phyloP scores from a whole-genome alignment of 1,139 yeast genomes.

The Magnusiomyces ingens region DNA sequence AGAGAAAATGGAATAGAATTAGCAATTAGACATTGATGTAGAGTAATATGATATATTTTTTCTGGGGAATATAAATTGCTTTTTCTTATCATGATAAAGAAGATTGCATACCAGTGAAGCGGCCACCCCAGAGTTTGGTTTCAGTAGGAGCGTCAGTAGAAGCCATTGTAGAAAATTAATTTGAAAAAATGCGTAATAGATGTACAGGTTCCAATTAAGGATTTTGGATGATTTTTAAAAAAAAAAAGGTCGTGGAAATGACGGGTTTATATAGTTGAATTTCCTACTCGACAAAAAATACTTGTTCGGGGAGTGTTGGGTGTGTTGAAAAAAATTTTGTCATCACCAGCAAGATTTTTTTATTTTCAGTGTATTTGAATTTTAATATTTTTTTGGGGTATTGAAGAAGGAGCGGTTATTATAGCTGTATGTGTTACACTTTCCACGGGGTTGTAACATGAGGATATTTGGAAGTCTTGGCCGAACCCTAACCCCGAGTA shows the following conservation, averaged over 20 bases:
- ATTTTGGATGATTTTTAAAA: not conserved
- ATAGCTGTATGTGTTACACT: no score
- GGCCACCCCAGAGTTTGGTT: slow-evolving; percentile 93
- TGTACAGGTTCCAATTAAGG: not conserved
- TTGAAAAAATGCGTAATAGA: not conserved
- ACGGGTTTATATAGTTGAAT: not conserved
- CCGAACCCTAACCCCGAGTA: no score
- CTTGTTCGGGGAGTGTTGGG: no score
- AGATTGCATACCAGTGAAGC: slow-evolving; percentile 61
- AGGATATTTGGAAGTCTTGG: no score
- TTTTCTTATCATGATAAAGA: no score
- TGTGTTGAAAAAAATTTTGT: no score
- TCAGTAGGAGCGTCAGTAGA: slow-evolving; percentile 24
- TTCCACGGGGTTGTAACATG: no score
- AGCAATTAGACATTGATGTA: not conserved
- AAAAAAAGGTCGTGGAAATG: not conserved
- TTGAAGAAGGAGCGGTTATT: not conserved
- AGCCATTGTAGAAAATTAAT: slow-evolving; percentile 7
- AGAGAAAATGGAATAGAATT: not conserved
- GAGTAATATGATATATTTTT: slow-evolving; percentile 25
- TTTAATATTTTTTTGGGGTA: not conserved
- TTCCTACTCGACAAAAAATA: no score
- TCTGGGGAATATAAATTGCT: no score
- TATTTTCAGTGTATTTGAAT: not conserved
- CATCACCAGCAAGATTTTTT: not conserved